Evolutionary conservation across 164 flowering plant species (phyloP), one percentile per base, ranked within the genome.

Genomic region (Macadamia tetraphylla): DNA sequence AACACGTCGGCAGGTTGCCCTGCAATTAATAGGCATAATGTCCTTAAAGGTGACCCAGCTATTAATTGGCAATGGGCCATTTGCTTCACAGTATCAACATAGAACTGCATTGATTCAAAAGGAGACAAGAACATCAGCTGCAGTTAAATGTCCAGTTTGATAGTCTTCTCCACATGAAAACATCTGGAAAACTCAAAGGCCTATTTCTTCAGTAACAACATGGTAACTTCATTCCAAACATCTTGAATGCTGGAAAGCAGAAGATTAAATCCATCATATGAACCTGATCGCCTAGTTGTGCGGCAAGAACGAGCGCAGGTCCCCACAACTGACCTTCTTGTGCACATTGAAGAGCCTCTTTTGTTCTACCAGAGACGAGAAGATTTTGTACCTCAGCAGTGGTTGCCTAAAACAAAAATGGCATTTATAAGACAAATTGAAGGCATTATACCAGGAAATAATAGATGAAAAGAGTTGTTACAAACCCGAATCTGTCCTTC

Each of bases 1-100:
- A 95, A 95, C 18, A 92, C 99, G 48, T 92, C 98, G 9, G 85
- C 90, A 32, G 91, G 99, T 79, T 90, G 92, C 64, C 97, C 94
- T 18, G 98, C 98, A 74, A 92, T 87, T 48, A 95, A 78, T 64
- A 95, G 80, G 84, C 96, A 92, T 66, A 95, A 79, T 66, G 99
- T 95, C 67, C 98, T 81, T 81, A 95, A 75, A 60, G 92, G 96
- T 63, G 92, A 84, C 58, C 96, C 96, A 3, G 87, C 73, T 62
- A 81, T 75, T 58, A 90, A 76, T 77, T 90, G 92, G 15, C 67
- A 76, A 58, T 85, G 81, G 17, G 96, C 92, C 93, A 90, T 86
- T 81, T 84, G 81, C 80, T 86, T 90, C 66, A 90, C 86, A 53
- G 96, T 84, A 53, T 90, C 96, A 58, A 73, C 80, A 76, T 85